Evolutionary conservation across 192 early-diverging fungal species (phyloP).

Genomic region (Coemansia sp.): DNA sequence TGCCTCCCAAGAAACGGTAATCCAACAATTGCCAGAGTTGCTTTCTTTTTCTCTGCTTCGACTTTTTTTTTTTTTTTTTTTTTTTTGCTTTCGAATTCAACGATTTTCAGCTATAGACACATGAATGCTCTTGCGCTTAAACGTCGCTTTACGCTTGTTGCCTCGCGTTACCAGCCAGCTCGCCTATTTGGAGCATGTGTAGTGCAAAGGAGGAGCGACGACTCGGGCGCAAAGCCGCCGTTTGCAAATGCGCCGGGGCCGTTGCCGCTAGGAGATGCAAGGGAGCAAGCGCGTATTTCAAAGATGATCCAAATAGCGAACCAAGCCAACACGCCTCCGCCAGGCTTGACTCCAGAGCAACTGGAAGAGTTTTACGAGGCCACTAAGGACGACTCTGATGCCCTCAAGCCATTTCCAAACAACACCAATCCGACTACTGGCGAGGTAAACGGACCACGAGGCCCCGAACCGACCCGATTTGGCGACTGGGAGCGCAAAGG

Average conservation of each 20-base stretch:
- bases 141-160: neutral
- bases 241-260: constrained; percentile 56
- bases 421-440: constrained; percentile 68
- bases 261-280: constrained; percentile 62
- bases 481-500: constrained; percentile 83
- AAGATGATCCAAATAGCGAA: constrained; percentile 54
- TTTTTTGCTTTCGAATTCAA: neutral
- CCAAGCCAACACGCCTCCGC: constrained; percentile 39
- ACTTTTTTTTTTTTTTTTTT: neutral
- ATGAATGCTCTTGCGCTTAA: neutral
- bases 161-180: neutral
- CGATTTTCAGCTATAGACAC: neutral
- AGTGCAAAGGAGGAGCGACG: neutral
- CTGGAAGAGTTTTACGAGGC: constrained; percentile 50
- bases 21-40: neutral
- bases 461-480: constrained; percentile 76
- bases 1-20: neutral
- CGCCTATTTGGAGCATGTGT: neutral
- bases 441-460: constrained; percentile 72
- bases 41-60: neutral
- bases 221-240: constrained; percentile 9
- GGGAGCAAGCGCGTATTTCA: constrained; percentile 61
- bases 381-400: constrained; percentile 43
- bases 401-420: constrained; percentile 58
- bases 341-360: constrained; percentile 36